phyloP scores from a whole-genome alignment of 805 yeast genomes.

The Naumovozyma baii region DNA sequence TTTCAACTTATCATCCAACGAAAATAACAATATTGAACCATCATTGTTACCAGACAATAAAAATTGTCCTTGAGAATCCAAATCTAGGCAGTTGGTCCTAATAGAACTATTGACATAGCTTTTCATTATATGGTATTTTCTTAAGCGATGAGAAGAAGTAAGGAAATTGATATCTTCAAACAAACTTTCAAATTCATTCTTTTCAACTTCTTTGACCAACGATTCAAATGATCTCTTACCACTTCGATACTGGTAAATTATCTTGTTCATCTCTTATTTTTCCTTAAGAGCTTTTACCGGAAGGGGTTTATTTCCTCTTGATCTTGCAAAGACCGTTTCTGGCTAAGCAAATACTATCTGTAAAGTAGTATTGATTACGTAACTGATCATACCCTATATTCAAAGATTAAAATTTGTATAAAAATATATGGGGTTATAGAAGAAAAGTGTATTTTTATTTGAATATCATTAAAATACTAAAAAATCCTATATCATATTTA shows the following conservation, averaged over 20 bases:
- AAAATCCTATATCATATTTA: neutral
- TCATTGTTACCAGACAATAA: constrained; percentile 21
- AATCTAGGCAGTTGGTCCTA: constrained; percentile 15
- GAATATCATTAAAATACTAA: too few species aligned
- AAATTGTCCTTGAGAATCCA: constrained; percentile 13
- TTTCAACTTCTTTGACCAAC: neutral
- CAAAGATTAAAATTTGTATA: too few species aligned
- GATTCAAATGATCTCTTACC: neutral
- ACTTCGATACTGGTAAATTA: neutral
- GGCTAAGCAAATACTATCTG: too few species aligned
- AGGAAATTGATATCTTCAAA: neutral
- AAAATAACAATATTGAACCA: constrained; percentile 30
- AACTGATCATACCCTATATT: too few species aligned
- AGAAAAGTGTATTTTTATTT: too few species aligned
- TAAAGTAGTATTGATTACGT: too few species aligned
- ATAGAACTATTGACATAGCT: neutral
- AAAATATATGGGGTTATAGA: too few species aligned
- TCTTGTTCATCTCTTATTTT: too few species aligned
- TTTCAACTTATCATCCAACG: constrained; percentile 16
- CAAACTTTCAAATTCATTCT: neutral
- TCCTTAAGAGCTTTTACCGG: too few species aligned
- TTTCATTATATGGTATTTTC: neutral
- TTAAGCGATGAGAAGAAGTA: neutral
- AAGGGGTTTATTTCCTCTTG: too few species aligned
- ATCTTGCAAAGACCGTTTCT: too few species aligned